Evolutionary conservation across 495 filamentous ascomycete species (phyloP), one percentile per base, ranked within the genome.

Genomic region (Annulohypoxylon maeteangense): DNA sequence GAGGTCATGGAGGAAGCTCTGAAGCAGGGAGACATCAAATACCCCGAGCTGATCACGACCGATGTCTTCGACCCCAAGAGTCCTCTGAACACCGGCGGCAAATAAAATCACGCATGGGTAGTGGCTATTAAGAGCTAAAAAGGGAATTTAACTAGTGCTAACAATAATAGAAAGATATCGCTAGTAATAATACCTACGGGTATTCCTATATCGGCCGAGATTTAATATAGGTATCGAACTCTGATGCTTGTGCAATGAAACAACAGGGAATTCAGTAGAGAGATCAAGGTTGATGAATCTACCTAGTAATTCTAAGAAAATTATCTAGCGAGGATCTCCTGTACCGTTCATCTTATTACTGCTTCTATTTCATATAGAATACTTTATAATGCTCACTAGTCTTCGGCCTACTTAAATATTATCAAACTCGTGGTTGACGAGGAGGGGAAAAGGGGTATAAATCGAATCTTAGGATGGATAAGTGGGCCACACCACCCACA

Each of bases 1-100:
- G 90, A 94, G 78, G 87, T 90, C 11, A 97, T 98, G 95, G 95
- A 98, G 84, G 88, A 91, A 82, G 91, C 94, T 18, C 84, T 95
- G 75, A 85, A 81, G 78, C 91, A 94, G 84, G 89, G 90, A 53
- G 92, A 87, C 2, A 81, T 98, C 76, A 85, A 78, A 69, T 97
- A 96, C 84, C 92, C 93, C 27, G 89, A 92, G 62, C 82, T 87
- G 72, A 96, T 98, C 78, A 91, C 95, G 79, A 94, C 86, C 62
- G 86, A 86, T 53, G 87, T 92, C 45, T 94, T 89, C 80, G 87
- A 89, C 71, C 76, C 81, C 34, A 79, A 84, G 75, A 84, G 85
- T 74, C 79, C 81, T 2, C 74, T 86, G 54, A 88, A 88, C 73
- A 84, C 80, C 29, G 83, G 84, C 34, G 78, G 74, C 65, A 68